These are phyloP conservation scores for Trypanosoma vivax DNA, from an alignment of 208 protist genomes.

Conservation along the genomic window DNA sequence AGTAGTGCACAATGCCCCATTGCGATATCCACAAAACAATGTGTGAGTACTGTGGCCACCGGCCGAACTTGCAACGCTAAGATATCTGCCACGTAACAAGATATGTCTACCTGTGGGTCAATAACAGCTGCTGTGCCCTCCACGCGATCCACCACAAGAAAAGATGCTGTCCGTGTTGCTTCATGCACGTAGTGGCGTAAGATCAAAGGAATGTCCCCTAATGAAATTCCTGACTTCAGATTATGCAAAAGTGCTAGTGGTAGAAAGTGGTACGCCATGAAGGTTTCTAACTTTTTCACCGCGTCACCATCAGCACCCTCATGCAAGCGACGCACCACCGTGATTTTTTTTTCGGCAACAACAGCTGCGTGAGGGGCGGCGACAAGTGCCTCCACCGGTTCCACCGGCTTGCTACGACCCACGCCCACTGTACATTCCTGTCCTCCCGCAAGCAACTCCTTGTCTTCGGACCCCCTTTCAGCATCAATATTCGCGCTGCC, in stretches of 20 bases:
- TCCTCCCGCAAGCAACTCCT: background rate
- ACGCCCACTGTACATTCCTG: background rate
- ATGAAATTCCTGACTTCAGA: background rate
- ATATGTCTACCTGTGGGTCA: conserved; percentile 38
- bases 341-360: conserved; percentile 6
- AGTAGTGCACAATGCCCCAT: conserved; percentile 33
- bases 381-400: conserved; percentile 4
- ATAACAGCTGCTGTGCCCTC: conserved; percentile 28
- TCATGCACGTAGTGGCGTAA: conserved; percentile 80
- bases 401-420: background rate
- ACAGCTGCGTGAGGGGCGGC: conserved; percentile 10
- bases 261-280: conserved; percentile 64
- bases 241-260: conserved; percentile 60
- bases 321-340: conserved; percentile 15
- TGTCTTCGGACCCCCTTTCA: background rate
- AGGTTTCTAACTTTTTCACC: conserved; percentile 30
- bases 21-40: conserved; percentile 62
- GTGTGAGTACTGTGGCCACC: conserved; percentile 44
- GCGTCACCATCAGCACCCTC: background rate
- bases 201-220: conserved; percentile 16
- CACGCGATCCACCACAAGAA: conserved; percentile 40
- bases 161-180: conserved; percentile 53
- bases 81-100: conserved; percentile 39
- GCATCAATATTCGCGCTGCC: conserved; percentile 10
- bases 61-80: conserved; percentile 24